Conservation (phyloP, 768 basidiomycete genomes). For the Hericium rajendrae region DNA sequence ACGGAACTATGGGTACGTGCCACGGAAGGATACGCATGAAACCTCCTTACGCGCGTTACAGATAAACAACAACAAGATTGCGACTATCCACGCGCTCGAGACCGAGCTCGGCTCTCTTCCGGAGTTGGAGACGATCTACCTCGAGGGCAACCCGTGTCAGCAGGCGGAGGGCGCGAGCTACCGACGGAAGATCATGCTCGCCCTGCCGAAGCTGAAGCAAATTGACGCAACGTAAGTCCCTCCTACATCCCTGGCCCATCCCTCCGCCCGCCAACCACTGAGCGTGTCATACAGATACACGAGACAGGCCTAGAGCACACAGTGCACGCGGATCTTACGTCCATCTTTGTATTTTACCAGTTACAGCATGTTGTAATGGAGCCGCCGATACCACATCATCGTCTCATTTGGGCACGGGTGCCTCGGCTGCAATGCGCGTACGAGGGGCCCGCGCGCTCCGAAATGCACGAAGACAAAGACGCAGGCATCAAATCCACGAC, state of each 20-base stretch:
- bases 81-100: conserved; percentile 58
- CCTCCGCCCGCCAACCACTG: not conserved
- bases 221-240: conserved; percentile 87
- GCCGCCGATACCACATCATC: too few relatives aligned
- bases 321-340: too few relatives aligned
- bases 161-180: conserved; percentile 66
- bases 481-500: too few relatives aligned
- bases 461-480: too few relatives aligned
- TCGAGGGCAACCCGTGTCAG: conserved; percentile 94
- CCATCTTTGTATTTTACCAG: too few relatives aligned
- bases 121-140: conserved; percentile 75
- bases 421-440: too few relatives aligned
- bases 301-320: not conserved
- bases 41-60: conserved; percentile 22
- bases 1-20: conserved; percentile 87
- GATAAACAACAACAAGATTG: conserved; percentile 85
- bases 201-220: conserved; percentile 82
- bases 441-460: too few relatives aligned
- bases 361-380: too few relatives aligned
- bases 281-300: not conserved
- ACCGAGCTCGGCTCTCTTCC: conserved; percentile 49
- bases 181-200: conserved; percentile 81
- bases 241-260: not conserved
- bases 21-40: not conserved
- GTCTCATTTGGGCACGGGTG: too few relatives aligned